Evolutionary conservation across 2,329 filamentous ascomycete species (phyloP).

Genomic region (Paramyrothecium sp.): DNA sequence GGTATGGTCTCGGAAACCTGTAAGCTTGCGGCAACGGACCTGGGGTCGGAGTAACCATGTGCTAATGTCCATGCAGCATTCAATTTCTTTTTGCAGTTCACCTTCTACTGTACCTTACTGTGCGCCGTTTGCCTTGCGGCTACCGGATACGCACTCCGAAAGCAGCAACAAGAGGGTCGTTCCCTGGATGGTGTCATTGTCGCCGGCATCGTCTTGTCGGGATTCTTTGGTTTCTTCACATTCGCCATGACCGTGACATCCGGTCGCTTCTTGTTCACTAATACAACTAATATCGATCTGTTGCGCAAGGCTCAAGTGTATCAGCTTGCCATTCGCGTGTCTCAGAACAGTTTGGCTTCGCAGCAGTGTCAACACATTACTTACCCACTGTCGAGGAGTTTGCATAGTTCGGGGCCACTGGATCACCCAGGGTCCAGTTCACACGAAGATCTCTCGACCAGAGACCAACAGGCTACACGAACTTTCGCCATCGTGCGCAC

Average conservation of each 20-base stretch:
- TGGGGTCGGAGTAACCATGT: background rate
- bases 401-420: slow-evolving; percentile 7
- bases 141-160: slow-evolving; percentile 61
- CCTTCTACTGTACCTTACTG: slow-evolving; percentile 68
- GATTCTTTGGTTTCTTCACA: slow-evolving; percentile 79
- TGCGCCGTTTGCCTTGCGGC: slow-evolving; percentile 64
- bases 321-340: slow-evolving; percentile 73
- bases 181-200: slow-evolving; percentile 60
- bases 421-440: too few relatives aligned
- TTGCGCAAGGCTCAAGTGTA: slow-evolving; percentile 63
- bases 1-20: slow-evolving; percentile 83
- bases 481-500: slow-evolving; percentile 80
- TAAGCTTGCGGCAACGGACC: slow-evolving; percentile 33
- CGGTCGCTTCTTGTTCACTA: slow-evolving; percentile 65
- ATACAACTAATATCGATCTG: slow-evolving; percentile 83
- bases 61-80: slow-evolving; percentile 51
- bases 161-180: slow-evolving; percentile 42
- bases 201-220: slow-evolving; percentile 63
- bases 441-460: slow-evolving; percentile 16
- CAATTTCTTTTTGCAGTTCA: slow-evolving; percentile 92
- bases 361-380: slow-evolving; percentile 51
- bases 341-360: slow-evolving; percentile 41
- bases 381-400: slow-evolving; percentile 48
- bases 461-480: slow-evolving; percentile 51
- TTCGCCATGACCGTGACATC: slow-evolving; percentile 74